phyloP scores from a whole-genome alignment of 768 basidiomycete genomes.

The Sporobolomyces roseus region DNA sequence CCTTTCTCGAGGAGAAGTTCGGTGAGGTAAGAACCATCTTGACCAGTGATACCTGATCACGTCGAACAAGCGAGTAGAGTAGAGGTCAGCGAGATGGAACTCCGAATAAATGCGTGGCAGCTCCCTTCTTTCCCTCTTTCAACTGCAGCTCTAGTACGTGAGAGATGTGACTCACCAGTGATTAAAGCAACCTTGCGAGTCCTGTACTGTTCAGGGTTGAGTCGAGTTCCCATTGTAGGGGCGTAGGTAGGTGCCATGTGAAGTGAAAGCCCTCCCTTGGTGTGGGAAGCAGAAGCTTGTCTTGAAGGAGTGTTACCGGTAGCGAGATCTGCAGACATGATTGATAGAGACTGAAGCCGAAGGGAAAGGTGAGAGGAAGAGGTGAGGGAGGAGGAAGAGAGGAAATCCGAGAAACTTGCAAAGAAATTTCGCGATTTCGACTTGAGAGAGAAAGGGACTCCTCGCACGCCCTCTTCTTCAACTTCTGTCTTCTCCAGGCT shows the following conservation, averaged over 20 bases:
- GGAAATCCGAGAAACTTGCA: too few species aligned
- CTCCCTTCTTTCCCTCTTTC: too few species aligned
- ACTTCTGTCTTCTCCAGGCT: too few species aligned
- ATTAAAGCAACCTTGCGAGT: constrained; percentile 91
- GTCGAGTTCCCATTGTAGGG: constrained; percentile 11
- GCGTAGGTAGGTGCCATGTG: constrained; percentile 23
- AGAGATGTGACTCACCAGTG: constrained; percentile 59
- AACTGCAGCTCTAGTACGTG: too few species aligned
- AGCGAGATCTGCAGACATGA: constrained; percentile 24
- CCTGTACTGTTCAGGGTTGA: constrained; percentile 63
- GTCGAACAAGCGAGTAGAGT: background rate
- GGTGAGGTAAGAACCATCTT: constrained; percentile 92
- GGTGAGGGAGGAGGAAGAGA: background rate
- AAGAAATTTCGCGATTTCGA: too few species aligned
- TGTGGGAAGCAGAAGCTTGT: constrained; percentile 2
- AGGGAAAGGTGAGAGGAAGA: background rate
- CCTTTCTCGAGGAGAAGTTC: constrained; percentile 54
- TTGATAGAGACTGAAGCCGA: background rate
- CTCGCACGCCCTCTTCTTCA: too few species aligned
- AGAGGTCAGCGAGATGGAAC: too few species aligned
- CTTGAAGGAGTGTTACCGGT: constrained; percentile 24
- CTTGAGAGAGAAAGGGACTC: too few species aligned
- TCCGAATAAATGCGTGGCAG: background rate
- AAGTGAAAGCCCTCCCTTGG: constrained; percentile 28
- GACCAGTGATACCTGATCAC: constrained; percentile 84